Evolutionary conservation across 768 basidiomycete genomes (phyloP).

Genomic region (Suillus americanus): DNA sequence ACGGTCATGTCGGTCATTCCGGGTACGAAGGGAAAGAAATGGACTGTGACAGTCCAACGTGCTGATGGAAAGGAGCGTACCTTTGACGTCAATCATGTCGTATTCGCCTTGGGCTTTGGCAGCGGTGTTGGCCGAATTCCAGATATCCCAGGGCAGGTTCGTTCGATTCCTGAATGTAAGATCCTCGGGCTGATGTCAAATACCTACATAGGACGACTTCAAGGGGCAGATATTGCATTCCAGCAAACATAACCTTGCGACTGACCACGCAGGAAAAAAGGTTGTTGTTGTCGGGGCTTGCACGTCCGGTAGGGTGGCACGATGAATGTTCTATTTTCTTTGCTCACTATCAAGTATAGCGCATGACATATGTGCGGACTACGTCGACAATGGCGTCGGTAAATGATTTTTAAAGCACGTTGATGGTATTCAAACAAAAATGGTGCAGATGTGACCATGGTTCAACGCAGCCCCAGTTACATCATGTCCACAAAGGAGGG

Average conservation of each 20-base stretch:
- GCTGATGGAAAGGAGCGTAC: slow-evolving; percentile 34
- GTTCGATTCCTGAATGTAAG: slow-evolving; percentile 4
- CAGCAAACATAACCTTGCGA: slow-evolving; percentile 49
- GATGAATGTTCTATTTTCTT: neutral
- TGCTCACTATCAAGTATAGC: slow-evolving; percentile 25
- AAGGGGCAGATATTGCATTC: slow-evolving; percentile 68
- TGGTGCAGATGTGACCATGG: slow-evolving; percentile 43
- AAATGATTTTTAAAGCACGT: slow-evolving; percentile 10
- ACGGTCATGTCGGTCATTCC: slow-evolving; percentile 27
- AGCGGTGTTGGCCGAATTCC: slow-evolving; percentile 47
- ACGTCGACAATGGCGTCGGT: slow-evolving; percentile 45
- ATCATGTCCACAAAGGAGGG: slow-evolving; percentile 48
- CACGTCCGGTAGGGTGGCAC: slow-evolving; percentile 44
- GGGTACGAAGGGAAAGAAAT: slow-evolving; percentile 38
- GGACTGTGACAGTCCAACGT: slow-evolving; percentile 43
- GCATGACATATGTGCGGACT: slow-evolving; percentile 53
- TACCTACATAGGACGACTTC: slow-evolving; percentile 46
- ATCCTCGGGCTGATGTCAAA: neutral
- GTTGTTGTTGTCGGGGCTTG: slow-evolving; percentile 69
- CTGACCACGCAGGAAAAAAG: slow-evolving; percentile 64
- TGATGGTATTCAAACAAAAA: neutral
- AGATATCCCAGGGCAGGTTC: slow-evolving; percentile 42
- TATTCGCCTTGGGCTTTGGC: slow-evolving; percentile 49
- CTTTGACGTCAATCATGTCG: slow-evolving; percentile 47
- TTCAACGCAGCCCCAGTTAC: slow-evolving; percentile 55